These are phyloP conservation scores for Russula virescens DNA, from an alignment of 768 basidiomycete species.

Conservation along the genomic window DNA sequence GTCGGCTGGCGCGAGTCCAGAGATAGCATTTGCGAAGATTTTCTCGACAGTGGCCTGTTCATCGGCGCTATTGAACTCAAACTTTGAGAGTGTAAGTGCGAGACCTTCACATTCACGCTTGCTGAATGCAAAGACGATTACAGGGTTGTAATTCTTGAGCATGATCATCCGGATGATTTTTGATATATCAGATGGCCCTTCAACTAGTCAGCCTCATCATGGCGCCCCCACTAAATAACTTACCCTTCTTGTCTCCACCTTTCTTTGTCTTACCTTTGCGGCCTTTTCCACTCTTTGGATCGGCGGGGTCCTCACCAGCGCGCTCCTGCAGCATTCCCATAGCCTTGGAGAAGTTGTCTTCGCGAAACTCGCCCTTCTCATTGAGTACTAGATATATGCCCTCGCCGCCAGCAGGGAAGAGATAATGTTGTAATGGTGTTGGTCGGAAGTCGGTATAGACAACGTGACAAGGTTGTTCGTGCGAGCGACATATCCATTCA, in stretches of 20 bases:
- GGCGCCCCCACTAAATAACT: constrained; percentile 13
- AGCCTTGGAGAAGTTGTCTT: constrained; percentile 96
- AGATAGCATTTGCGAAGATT: constrained; percentile 94
- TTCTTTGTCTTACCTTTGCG: constrained; percentile 90
- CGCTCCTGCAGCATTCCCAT: constrained; percentile 89
- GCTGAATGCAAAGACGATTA: constrained; percentile 97
- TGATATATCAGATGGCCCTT: constrained; percentile 88
- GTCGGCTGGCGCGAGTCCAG: constrained; percentile 81
- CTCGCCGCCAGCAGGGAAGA: constrained; percentile 94
- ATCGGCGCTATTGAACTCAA: constrained; percentile 90
- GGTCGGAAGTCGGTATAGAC: constrained; percentile 99
- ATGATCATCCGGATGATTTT: constrained; percentile 99
- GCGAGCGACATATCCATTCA: constrained; percentile 96
- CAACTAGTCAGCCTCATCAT: constrained; percentile 7
- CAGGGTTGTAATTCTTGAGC: constrained; percentile 95
- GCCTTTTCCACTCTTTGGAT: constrained; percentile 76
- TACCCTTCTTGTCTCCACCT: constrained; percentile 90
- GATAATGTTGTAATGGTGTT: constrained; percentile 95
- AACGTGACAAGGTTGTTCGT: constrained; percentile 97
- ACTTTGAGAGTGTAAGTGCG: constrained; percentile 87
- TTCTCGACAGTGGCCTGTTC: constrained; percentile 82
- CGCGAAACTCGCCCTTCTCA: constrained; percentile 93
- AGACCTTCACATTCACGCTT: constrained; percentile 96
- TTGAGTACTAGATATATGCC: constrained; percentile 99
- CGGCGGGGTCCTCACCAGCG: constrained; percentile 88